A percentile compares a stretch with the other conserved stretches of the same genome.
These are phyloP conservation scores for Fomitopsis betulina DNA, from an alignment of 1,284 basidiomycete species.

Conservation along the genomic window DNA sequence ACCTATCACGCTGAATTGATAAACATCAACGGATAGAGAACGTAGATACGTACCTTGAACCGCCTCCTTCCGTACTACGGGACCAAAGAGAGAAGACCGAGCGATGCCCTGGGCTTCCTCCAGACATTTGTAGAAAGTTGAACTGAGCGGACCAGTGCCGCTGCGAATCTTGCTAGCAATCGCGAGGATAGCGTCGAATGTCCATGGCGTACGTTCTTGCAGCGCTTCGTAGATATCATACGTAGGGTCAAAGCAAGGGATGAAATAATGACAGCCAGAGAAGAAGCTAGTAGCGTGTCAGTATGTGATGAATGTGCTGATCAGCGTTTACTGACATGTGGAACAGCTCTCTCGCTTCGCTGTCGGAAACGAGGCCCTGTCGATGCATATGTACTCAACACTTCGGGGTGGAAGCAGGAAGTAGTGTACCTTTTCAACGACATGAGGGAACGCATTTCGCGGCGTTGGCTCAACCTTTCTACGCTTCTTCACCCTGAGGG, in stretches of 20 bases:
- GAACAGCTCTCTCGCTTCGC: slow-evolving; percentile 76
- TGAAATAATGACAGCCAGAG: slow-evolving; percentile 92
- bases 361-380: slow-evolving; percentile 73
- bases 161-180: slow-evolving; percentile 89
- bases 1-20: slow-evolving; percentile 34
- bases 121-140: slow-evolving; percentile 85
- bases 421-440: slow-evolving; percentile 66
- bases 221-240: slow-evolving; percentile 91
- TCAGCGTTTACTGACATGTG: slow-evolving; percentile 56
- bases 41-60: slow-evolving; percentile 63
- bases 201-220: slow-evolving; percentile 89
- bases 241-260: slow-evolving; percentile 85
- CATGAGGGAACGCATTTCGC: slow-evolving; percentile 79
- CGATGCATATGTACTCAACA: slow-evolving; percentile 4
- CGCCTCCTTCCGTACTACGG: slow-evolving; percentile 89
- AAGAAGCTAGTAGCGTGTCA: slow-evolving; percentile 70
- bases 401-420: not conserved
- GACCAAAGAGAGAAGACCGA: slow-evolving; percentile 86
- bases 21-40: slow-evolving; percentile 9
- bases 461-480: slow-evolving; percentile 85
- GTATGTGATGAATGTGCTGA: not conserved
- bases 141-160: slow-evolving; percentile 78
- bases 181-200: slow-evolving; percentile 86
- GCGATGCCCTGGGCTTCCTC: slow-evolving; percentile 95
- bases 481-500: slow-evolving; percentile 75